These are phyloP conservation scores for Lachnellula willkommii DNA, from an alignment of 2,329 filamentous ascomycete genomes.

Conservation along the genomic window DNA sequence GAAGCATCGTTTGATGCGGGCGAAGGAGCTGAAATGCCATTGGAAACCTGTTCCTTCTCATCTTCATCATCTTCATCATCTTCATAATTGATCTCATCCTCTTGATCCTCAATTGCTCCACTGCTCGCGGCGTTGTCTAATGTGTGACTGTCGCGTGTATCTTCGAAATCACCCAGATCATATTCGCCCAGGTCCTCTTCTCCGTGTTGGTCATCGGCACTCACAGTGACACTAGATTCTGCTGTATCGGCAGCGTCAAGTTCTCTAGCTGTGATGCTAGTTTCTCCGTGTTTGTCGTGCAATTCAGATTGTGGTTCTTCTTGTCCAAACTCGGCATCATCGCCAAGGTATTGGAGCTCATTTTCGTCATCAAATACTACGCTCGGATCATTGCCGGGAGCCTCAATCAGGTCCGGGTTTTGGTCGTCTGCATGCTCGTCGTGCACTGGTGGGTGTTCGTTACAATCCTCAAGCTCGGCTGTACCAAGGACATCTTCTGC, in stretches of 20 bases:
- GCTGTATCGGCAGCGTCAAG: slow-evolving; percentile 19
- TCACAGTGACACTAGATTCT: slow-evolving; percentile 33
- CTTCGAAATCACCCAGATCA: slow-evolving; percentile 34
- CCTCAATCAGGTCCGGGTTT: not conserved
- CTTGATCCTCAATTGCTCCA: slow-evolving; percentile 19
- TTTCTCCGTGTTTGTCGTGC: slow-evolving; percentile 36
- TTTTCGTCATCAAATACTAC: not conserved
- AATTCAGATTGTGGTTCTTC: slow-evolving; percentile 3
- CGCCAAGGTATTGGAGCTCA: slow-evolving; percentile 1
- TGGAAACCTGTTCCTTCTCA: slow-evolving; percentile 4
- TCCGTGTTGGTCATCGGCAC: slow-evolving; percentile 33
- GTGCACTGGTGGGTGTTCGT: not conserved
- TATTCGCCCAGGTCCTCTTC: slow-evolving; percentile 30
- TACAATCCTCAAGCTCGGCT: not conserved
- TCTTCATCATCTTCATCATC: slow-evolving; percentile 25
- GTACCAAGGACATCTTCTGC: not conserved
- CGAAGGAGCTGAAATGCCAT: slow-evolving; percentile 1
- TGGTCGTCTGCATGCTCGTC: not conserved
- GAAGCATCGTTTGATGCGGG: slow-evolving; percentile 4
- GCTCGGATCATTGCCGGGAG: not conserved
- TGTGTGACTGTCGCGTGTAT: slow-evolving; percentile 7
- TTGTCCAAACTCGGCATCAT: not conserved
- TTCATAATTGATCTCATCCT: slow-evolving; percentile 30
- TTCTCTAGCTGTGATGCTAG: slow-evolving; percentile 15
- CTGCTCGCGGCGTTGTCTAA: slow-evolving; percentile 4